Conservation (phyloP, 108 stramenopile genomes). For the Schizochytrium sp. region DNA sequence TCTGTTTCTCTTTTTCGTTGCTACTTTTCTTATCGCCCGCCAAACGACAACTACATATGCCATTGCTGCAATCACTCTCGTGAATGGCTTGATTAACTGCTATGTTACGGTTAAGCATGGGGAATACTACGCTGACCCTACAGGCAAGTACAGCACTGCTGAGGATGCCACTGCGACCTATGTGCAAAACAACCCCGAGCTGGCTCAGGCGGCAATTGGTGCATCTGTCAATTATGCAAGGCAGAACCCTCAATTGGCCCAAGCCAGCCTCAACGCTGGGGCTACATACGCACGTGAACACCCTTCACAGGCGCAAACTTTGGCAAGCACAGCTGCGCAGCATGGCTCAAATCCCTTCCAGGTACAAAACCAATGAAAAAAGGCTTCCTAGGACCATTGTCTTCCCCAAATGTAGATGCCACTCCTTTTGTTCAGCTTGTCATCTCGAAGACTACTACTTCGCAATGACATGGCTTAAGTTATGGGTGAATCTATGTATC, state of each 20-base stretch:
- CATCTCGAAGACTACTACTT: no score
- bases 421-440: not conserved
- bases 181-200: slow-evolving; percentile 28
- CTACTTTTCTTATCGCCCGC: slow-evolving; percentile 5
- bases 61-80: slow-evolving; percentile 24
- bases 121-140: slow-evolving; percentile 59
- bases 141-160: slow-evolving; percentile 58
- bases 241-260: slow-evolving; percentile 49
- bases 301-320: slow-evolving; percentile 11
- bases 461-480: no score
- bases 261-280: not conserved
- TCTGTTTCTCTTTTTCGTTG: slow-evolving; percentile 63
- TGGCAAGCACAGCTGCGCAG: not conserved
- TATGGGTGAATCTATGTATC: no score
- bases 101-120: slow-evolving; percentile 50
- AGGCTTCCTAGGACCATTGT: not conserved
- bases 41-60: slow-evolving; percentile 4
- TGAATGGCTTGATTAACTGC: slow-evolving; percentile 6
- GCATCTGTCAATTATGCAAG: slow-evolving; percentile 32
- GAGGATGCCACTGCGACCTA: slow-evolving; percentile 34
- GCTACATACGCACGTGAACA: slow-evolving; percentile 4
- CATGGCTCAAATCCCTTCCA: slow-evolving; percentile 15
- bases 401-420: not conserved
- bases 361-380: not conserved
- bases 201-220: slow-evolving; percentile 21